Evolutionary conservation across 2,329 filamentous ascomycete genomes (phyloP).

Genomic region (Drechmeria coniospora): DNA sequence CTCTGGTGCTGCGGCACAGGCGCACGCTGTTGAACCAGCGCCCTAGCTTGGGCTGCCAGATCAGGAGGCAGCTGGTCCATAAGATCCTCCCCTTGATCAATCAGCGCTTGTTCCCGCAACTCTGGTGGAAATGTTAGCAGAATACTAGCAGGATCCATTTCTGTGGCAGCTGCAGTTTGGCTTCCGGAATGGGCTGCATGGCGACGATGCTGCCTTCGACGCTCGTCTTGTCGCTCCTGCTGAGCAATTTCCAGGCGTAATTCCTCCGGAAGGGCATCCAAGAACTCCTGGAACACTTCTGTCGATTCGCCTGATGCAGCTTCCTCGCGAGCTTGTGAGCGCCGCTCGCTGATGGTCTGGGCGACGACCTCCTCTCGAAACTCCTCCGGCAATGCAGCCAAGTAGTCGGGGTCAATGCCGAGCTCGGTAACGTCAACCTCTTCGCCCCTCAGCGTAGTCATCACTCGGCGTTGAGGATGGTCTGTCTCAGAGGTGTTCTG

Average conservation of each 20-base stretch:
- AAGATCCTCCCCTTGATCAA: constrained; percentile 83
- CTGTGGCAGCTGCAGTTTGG: constrained; percentile 37
- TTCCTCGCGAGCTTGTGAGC: constrained; percentile 58
- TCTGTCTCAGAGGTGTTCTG: constrained; percentile 5
- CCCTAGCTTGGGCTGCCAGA: constrained; percentile 72
- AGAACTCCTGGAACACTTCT: constrained; percentile 83
- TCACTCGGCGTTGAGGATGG: constrained; percentile 39
- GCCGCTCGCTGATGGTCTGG: constrained; percentile 69
- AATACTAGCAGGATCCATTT: constrained; percentile 90
- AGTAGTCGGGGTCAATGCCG: constrained; percentile 86
- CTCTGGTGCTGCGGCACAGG: constrained; percentile 13
- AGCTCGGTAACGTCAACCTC: constrained; percentile 87
- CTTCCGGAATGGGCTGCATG: constrained; percentile 40
- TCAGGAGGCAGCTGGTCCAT: constrained; percentile 73
- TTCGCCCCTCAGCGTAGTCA: constrained; percentile 71
- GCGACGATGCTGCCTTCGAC: constrained; percentile 67
- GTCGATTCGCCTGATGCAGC: constrained; percentile 57
- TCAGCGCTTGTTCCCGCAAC: constrained; percentile 71
- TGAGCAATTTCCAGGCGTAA: constrained; percentile 82
- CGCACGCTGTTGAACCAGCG: constrained; percentile 34
- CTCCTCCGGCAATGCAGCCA: constrained; percentile 94
- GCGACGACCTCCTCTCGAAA: constrained; percentile 92
- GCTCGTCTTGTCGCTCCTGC: constrained; percentile 77
- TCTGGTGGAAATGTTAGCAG: constrained; percentile 76
- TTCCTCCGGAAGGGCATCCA: constrained; percentile 81